A percentile compares a stretch with the other conserved stretches of the same genome.
phyloP scores from a whole-genome alignment of 192 early-diverging fungal genomes.

The Podila clonocystis region DNA sequence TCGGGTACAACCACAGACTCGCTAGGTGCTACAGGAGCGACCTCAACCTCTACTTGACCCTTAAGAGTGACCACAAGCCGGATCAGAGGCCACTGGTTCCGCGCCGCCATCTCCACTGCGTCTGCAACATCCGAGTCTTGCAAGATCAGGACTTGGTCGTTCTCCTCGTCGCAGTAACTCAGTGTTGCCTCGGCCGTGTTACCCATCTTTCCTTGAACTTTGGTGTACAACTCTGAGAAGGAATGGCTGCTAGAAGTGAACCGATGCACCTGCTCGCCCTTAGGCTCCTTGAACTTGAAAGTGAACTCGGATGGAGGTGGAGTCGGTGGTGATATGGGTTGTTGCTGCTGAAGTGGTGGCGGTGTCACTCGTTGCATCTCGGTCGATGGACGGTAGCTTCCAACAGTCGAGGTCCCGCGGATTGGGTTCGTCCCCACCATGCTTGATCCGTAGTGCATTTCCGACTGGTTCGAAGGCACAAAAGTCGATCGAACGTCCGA shows the following conservation, averaged over 20 bases:
- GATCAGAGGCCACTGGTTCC: constrained; percentile 30
- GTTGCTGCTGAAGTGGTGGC: neutral
- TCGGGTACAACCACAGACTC: neutral
- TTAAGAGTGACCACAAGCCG: constrained; percentile 6
- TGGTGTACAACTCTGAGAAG: constrained; percentile 50
- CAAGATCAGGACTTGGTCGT: constrained; percentile 78
- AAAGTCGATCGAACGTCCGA: constrained; percentile 38
- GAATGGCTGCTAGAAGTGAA: constrained; percentile 57
- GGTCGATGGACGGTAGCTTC: neutral
- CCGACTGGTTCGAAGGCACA: constrained; percentile 12
- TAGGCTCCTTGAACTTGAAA: constrained; percentile 62
- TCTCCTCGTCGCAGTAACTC: constrained; percentile 87
- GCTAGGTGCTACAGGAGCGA: neutral
- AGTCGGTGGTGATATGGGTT: neutral
- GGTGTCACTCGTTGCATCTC: neutral
- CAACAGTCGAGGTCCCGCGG: constrained; percentile 1
- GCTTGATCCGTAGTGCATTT: constrained; percentile 14
- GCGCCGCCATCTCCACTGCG: constrained; percentile 75
- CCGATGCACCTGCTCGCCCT: constrained; percentile 67
- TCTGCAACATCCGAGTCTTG: constrained; percentile 77
- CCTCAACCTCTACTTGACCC: neutral
- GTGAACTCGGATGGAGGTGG: constrained; percentile 58
- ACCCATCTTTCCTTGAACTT: constrained; percentile 56
- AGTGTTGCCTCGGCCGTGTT: constrained; percentile 49
- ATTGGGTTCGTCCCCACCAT: constrained; percentile 29